These are phyloP conservation scores for Ogataea wickerhamii DNA, from an alignment of 805 yeast species.

Conservation along the genomic window DNA sequence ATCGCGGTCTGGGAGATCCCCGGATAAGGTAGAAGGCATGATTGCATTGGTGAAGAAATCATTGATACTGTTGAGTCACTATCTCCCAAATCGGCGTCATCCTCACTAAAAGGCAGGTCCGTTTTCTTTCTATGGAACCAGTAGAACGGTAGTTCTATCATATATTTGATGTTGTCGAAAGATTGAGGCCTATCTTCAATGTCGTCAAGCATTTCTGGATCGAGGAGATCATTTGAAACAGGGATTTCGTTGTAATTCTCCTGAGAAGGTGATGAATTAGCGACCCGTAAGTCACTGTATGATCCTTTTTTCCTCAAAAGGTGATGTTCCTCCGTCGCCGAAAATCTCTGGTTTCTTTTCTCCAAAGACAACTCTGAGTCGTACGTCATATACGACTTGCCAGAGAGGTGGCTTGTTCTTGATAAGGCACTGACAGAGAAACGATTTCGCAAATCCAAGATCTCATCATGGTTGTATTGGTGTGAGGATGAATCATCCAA, in stretches of 20 bases:
- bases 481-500: background rate
- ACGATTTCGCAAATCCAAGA: slow-evolving; percentile 9
- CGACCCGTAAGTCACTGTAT: slow-evolving; percentile 43
- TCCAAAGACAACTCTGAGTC: slow-evolving; percentile 49
- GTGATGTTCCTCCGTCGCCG: slow-evolving; percentile 12
- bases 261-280: background rate
- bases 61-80: slow-evolving; percentile 23
- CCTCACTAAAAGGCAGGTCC: background rate
- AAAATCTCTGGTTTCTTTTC: slow-evolving; percentile 14
- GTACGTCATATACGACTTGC: slow-evolving; percentile 52
- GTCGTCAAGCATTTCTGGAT: too few relatives aligned
- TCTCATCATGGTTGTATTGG: background rate
- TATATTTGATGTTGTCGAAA: slow-evolving; percentile 8
- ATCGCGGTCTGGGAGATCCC: slow-evolving; percentile 56
- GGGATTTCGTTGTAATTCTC: background rate
- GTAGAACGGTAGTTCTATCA: slow-evolving; percentile 28
- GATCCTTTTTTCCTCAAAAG: slow-evolving; percentile 47
- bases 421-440: slow-evolving; percentile 33
- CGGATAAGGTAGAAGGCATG: slow-evolving; percentile 38
- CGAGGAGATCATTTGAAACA: background rate
- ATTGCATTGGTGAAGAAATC: slow-evolving; percentile 31
- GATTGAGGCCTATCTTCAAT: slow-evolving; percentile 1
- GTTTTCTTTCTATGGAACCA: background rate
- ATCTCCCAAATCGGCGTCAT: background rate
- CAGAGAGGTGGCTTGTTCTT: slow-evolving; percentile 36